Base-by-base conservation (phyloP, 345 rosid genomes). In the Orychophragmus violaceus region DNA sequence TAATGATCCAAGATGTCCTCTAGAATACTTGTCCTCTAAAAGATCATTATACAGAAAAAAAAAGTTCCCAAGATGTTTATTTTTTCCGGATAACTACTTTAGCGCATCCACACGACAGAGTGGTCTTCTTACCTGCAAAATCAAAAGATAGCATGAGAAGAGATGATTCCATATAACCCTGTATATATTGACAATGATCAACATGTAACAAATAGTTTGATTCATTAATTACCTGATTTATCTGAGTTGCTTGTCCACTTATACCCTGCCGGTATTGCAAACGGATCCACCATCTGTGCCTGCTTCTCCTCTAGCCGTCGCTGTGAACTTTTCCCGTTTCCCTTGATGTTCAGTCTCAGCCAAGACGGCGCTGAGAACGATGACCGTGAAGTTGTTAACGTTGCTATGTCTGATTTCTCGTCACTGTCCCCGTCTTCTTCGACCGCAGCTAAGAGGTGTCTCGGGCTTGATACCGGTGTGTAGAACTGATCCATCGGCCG, bases 391-490 rank as follows among this genome's bases (percentile, higher is more conserved):
- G 81, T 69, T 4, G 85, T 74, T 42, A 56, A 36, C 2, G 49
- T 71, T n/a, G 42, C 76, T 6, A 46, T 69, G 12, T 80, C 85
- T 1, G 90, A 65, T 49, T 67, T 85, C 29, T 81, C 87, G 5
- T 77, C 37, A 67, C 25, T 69, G 54, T n/a, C n/a, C n/a, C n/a
- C n/a, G n/a, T n/a, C n/a, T n/a, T 70, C 75, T 50, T 76, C 74
- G 23, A 72, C 70, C 39, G 44, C 27, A 8, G 33, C 63, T 14
- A 18, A 66, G 28, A 84, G 77, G 35, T 61, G 81, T 11, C 79
- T 75, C 4, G 99, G 97, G 59, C 99, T 94, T 14, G 97, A 88
- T 1, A 84, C 65, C 3, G 99, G 99, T 21, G 99, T 88, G 84
- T 74, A 83, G 79, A 90, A 94, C 25, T 87, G 81, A 5, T 94